Percentiles rank a stretch among this genome's conserved stretches.
Conservation (phyloP, 2,329 filamentous ascomycete species). For the Sordariomycetes sp. region DNA sequence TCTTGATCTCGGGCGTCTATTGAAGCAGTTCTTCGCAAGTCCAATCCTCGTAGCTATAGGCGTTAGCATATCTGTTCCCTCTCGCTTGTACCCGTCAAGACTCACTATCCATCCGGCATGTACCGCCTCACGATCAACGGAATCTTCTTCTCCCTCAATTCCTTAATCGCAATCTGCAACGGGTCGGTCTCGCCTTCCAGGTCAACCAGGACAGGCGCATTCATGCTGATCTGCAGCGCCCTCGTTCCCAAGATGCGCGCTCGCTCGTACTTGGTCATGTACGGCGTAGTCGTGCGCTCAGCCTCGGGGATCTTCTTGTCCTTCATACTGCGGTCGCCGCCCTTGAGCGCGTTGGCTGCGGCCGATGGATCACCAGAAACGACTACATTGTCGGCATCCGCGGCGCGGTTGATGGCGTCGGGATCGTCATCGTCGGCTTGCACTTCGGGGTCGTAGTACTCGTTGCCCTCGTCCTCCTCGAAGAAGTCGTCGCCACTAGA, state of each 20-base stretch:
- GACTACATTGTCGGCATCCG: constrained; percentile 49
- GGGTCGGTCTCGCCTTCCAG: constrained; percentile 97
- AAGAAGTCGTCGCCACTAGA: constrained; percentile 59
- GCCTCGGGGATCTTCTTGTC: constrained; percentile 88
- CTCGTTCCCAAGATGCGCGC: constrained; percentile 89
- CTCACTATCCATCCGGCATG: constrained; percentile 91
- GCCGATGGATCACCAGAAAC: constrained; percentile 54
- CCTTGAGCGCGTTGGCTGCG: constrained; percentile 43
- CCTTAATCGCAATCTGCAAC: constrained; percentile 93
- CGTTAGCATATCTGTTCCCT: constrained; percentile 1
- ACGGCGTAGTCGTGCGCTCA: constrained; percentile 85
- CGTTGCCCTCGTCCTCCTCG: constrained; percentile 59
- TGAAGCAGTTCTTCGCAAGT: constrained; percentile 89
- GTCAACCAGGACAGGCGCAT: constrained; percentile 92
- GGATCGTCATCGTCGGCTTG: constrained; percentile 47
- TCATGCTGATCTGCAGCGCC: constrained; percentile 96
- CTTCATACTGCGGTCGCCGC: constrained; percentile 47
- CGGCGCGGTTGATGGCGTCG: constrained; percentile 38
- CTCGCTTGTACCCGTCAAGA: constrained; percentile 18
- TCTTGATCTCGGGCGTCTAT: constrained; percentile 19
- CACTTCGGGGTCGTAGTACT: constrained; percentile 48
- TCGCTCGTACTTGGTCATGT: constrained; percentile 99
- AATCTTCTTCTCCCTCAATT: constrained; percentile 97
- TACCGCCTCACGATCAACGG: constrained; percentile 91
- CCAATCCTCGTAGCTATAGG: constrained; percentile 91